A percentile compares a stretch with the other conserved stretches of the same genome.
Evolutionary conservation across 345 rosid species (phyloP).

Genomic region (Citrus maxima): DNA sequence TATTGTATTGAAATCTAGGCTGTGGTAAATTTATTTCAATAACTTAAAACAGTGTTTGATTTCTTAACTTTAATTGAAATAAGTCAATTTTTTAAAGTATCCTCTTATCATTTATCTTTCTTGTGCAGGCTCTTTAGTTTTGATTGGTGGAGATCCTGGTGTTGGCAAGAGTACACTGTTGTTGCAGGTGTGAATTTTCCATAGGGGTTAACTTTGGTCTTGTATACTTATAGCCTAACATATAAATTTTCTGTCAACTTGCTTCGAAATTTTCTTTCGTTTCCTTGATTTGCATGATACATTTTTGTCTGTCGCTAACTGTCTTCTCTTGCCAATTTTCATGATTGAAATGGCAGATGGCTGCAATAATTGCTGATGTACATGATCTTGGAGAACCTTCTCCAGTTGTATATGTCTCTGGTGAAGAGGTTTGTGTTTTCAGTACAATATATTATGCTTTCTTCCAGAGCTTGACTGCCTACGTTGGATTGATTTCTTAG

Average conservation of each 20-base stretch:
- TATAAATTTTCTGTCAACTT: not conserved
- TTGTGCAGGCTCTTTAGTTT: conserved; percentile 69
- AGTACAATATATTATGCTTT: conserved; percentile 1
- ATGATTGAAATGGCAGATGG: conserved; percentile 52
- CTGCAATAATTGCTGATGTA: conserved; percentile 67
- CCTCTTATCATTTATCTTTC: not conserved
- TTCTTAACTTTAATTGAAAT: not conserved
- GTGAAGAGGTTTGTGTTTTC: conserved; percentile 73
- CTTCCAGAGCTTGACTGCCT: not conserved
- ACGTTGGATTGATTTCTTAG: not conserved
- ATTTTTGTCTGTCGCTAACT: conserved; percentile 3
- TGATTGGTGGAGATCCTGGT: conserved; percentile 96
- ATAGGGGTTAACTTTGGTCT: not conserved
- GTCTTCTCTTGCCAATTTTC: conserved; percentile 18
- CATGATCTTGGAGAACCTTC: conserved; percentile 43
- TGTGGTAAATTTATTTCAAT: not conserved
- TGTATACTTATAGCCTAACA: not conserved
- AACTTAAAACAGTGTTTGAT: not conserved
- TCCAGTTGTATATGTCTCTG: conserved; percentile 85
- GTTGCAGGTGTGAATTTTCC: conserved; percentile 56
- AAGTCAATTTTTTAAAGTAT: not conserved
- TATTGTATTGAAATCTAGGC: not conserved
- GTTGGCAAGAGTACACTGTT: conserved; percentile 94
- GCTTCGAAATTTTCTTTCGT: not conserved
- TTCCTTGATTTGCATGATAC: not conserved